Percentiles rank a stretch among this genome's conserved stretches.
Evolutionary conservation across 1,284 basidiomycete species (phyloP).

Genomic region (Cutaneotrichosporon cavernicola): DNA sequence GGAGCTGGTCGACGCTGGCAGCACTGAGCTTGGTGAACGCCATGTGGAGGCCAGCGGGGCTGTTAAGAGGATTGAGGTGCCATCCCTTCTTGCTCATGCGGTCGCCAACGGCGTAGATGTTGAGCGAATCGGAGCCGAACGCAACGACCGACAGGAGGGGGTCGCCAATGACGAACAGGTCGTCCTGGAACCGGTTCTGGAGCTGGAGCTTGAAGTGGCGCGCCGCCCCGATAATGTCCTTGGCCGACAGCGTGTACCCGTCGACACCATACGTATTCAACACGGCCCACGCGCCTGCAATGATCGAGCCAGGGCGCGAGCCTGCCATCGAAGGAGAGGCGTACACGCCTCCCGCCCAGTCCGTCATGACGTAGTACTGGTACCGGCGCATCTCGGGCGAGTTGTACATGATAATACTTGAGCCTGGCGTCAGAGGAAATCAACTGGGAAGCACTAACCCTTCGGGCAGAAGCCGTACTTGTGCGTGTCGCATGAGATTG

Average conservation of each 20-base stretch:
- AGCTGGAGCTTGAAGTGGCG: conserved; percentile 39
- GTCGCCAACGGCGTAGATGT: conserved; percentile 84
- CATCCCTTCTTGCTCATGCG: conserved; percentile 78
- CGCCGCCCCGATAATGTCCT: conserved; percentile 67
- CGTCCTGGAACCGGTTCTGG: conserved; percentile 54
- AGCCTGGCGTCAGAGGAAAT: conserved; percentile 57
- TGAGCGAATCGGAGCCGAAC: conserved; percentile 64
- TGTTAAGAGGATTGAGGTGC: conserved; percentile 82
- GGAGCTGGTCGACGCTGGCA: conserved; percentile 41
- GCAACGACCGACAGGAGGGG: conserved; percentile 89
- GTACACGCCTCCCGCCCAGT: conserved; percentile 65
- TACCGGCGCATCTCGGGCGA: conserved; percentile 67
- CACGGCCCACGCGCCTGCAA: conserved; percentile 95
- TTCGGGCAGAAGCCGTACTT: conserved; percentile 57
- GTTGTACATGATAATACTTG: conserved; percentile 92
- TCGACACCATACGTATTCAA: conserved; percentile 87
- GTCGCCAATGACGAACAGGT: conserved; percentile 78
- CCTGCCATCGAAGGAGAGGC: conserved; percentile 70
- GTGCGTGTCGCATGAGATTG: conserved; percentile 81
- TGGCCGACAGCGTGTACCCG: conserved; percentile 88
- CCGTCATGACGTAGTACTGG: conserved; percentile 80
- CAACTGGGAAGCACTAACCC: conserved; percentile 56
- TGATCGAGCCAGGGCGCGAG: conserved; percentile 83
- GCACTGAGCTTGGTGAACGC: conserved; percentile 70
- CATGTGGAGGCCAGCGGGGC: conserved; percentile 84